Conservation (phyloP, 2,329 filamentous ascomycete genomes). For the Aureobasidium sp. region DNA sequence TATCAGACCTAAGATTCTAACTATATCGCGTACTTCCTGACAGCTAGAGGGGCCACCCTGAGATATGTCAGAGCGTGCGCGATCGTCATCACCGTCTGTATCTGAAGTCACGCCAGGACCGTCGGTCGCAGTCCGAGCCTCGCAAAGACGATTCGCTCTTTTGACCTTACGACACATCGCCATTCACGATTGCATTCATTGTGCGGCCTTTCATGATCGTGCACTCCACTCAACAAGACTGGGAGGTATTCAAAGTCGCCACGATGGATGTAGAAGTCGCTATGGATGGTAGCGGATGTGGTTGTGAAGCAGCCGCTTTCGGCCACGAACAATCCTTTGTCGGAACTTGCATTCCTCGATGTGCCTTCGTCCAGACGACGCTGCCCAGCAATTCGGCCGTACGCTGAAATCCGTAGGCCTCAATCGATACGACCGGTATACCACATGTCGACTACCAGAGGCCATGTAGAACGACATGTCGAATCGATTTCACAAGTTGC, state of each 20-base stretch:
- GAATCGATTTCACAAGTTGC: neutral
- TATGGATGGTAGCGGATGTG: neutral
- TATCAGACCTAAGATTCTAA: too few species aligned
- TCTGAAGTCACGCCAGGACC: neutral
- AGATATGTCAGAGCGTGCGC: neutral
- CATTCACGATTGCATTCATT: neutral
- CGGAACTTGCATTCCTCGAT: neutral
- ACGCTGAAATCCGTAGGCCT: too few species aligned
- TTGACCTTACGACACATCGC: too few species aligned
- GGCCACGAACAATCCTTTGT: conserved; percentile 11
- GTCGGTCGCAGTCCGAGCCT: neutral
- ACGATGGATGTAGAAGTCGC: neutral
- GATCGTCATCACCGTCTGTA: neutral
- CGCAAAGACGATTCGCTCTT: neutral
- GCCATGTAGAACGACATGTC: neutral
- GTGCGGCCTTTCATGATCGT: neutral
- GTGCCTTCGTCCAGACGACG: neutral
- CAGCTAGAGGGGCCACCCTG: neutral
- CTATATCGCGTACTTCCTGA: neutral
- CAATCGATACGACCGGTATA: neutral
- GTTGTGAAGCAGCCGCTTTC: neutral
- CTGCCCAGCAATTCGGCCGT: neutral
- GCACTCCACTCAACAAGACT: neutral
- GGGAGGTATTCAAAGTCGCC: neutral
- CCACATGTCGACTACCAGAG: neutral